Base-by-base conservation (phyloP, 441 rosid genomes). In the Arabidopsis lyrata region DNA sequence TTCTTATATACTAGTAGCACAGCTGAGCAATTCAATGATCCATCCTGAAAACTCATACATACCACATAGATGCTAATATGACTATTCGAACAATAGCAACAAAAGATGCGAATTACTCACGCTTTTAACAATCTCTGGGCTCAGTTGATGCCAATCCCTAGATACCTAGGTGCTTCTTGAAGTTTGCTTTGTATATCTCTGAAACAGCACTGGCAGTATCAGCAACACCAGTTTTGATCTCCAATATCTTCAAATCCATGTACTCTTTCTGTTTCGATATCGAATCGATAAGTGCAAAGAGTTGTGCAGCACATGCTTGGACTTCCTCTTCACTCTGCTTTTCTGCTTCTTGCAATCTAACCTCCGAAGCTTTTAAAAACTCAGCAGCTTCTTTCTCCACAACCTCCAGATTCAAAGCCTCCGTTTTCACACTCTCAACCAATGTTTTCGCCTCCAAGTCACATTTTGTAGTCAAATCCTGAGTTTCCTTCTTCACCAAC, bases 371-470 rank as follows among this genome's bases (percentile, higher is more conserved):
- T 83, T 85, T 60, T 63, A 83, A 53, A 70, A 87, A 72, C 76
- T 85, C 97, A 8, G 84, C 84, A 16, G 95, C 96, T 84, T 90
- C 93, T 80, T 78, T 86, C 86, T 92, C 96, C 63, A 87, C 77
- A 36, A 76, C 68, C 66, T 81, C 85, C 70, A 95, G 76, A 63
- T 83, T 80, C 35, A 78, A 71, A 63, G 82, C 81, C 67, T 95
- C 96, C 7, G 11, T 57, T 58, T 90, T 81, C 60, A 86, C 80
- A 49, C 71, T 85, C 38, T 84, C 89, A 16, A 63, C 50, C 84
- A 86, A 79, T 79, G 76, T 80, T 78, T 81, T 85, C 45, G 84
- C 90, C 82, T 92, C 93, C 63, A 81, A 62, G 34, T 77, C 88
- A 52, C 83, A 87, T 76, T 84, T 79, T 22, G 35, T 32, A 57